These are phyloP conservation scores for Malassezia pachydermatis DNA, from an alignment of 1,284 basidiomycete genomes.

Conservation along the genomic window DNA sequence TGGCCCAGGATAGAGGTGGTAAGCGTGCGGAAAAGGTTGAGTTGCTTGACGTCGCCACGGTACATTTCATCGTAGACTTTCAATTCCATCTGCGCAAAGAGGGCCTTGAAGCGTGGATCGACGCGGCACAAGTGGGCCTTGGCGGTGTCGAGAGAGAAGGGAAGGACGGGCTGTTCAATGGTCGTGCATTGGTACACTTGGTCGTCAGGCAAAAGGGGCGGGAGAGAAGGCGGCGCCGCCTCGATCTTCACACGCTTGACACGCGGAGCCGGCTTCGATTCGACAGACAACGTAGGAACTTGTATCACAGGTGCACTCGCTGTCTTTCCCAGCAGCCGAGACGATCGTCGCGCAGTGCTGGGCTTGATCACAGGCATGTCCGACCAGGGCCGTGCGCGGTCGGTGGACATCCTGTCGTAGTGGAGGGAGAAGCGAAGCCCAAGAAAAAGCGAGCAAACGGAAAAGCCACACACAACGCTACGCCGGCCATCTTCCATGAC, in stretches of 20 bases:
- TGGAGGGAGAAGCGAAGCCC: not conserved
- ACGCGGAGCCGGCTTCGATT: not conserved
- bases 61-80: conserved; percentile 54
- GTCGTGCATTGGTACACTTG: conserved; percentile 11
- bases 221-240: not conserved
- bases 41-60: conserved; percentile 50
- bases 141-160: conserved; percentile 10
- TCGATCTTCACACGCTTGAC: not conserved
- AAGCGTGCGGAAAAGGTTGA: conserved; percentile 48
- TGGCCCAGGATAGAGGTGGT: conserved; percentile 66
- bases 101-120: conserved; percentile 9
- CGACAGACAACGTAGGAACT: too few relatives aligned
- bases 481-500: too few relatives aligned
- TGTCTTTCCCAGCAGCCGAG: not conserved
- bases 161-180: conserved; percentile 6
- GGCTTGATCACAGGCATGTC: not conserved
- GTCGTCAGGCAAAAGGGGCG: conserved; percentile 7
- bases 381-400: too few relatives aligned
- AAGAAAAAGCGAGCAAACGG: too few relatives aligned
- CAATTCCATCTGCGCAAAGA: conserved; percentile 16
- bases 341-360: not conserved
- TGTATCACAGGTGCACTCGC: too few relatives aligned
- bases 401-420: not conserved
- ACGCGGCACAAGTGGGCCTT: conserved; percentile 5
- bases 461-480: too few relatives aligned